Evolutionary conservation across 78 protist species (phyloP).

Genomic region (Polysphondylium violaceum): DNA sequence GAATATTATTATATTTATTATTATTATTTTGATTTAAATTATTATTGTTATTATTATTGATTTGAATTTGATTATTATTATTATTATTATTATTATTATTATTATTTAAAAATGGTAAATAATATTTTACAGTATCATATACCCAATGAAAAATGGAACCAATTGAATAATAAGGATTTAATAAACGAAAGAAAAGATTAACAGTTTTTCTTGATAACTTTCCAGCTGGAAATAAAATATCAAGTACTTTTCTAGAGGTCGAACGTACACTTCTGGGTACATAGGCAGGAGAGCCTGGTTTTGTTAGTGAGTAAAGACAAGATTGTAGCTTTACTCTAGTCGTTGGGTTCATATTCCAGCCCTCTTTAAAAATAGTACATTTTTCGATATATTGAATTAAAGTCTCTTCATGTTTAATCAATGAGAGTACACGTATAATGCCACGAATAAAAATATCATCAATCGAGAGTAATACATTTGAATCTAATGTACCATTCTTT

Average conservation of each 20-base stretch:
- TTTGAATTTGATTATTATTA: slow-evolving; percentile 7
- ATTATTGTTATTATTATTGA: too few species aligned
- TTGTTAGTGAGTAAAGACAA: slow-evolving; percentile 61
- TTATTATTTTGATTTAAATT: too few species aligned
- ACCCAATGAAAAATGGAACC: slow-evolving; percentile 65
- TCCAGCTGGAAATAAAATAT: slow-evolving; percentile 57
- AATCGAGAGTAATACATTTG: not conserved
- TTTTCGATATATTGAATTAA: slow-evolving; percentile 43
- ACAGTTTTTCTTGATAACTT: slow-evolving; percentile 53
- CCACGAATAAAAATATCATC: slow-evolving; percentile 77
- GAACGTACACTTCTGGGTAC: slow-evolving; percentile 55
- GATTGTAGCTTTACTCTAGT: slow-evolving; percentile 73
- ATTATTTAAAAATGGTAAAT: not conserved
- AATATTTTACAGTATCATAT: slow-evolving; percentile 1
- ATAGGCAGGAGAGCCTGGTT: slow-evolving; percentile 66
- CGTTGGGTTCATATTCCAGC: slow-evolving; percentile 61
- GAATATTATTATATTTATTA: too few species aligned
- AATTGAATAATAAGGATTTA: slow-evolving; percentile 62
- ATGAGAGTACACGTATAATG: slow-evolving; percentile 26
- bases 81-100: slow-evolving; percentile 3
- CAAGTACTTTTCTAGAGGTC: slow-evolving; percentile 11
- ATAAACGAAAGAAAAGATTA: slow-evolving; percentile 61
- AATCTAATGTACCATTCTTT: not conserved
- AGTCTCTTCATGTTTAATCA: slow-evolving; percentile 57
- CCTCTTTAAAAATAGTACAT: slow-evolving; percentile 33